Conservation (phyloP, 2,329 filamentous ascomycete genomes). For the Xylariaceae sp. region DNA sequence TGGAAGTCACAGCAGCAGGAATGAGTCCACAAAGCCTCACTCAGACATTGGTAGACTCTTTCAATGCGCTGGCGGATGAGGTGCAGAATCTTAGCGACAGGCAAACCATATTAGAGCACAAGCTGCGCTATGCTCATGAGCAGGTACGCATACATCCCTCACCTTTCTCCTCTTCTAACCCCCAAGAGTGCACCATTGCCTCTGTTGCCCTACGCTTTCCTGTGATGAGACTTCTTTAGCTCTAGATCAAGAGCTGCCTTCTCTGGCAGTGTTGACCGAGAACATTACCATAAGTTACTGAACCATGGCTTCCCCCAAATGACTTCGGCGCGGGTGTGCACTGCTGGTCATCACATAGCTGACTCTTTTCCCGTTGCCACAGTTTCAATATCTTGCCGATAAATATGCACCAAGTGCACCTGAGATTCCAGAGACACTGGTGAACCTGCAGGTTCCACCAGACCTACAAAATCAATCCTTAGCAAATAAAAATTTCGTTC, state of each 20-base stretch:
- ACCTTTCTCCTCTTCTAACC: neutral
- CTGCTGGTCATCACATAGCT: too few species aligned
- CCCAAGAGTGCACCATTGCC: slow-evolving; percentile 14
- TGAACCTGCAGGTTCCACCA: slow-evolving; percentile 62
- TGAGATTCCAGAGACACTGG: slow-evolving; percentile 63
- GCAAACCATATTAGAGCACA: slow-evolving; percentile 63
- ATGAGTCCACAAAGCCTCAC: slow-evolving; percentile 43
- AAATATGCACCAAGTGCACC: slow-evolving; percentile 63
- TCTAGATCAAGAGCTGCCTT: slow-evolving; percentile 75
- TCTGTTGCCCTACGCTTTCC: slow-evolving; percentile 7
- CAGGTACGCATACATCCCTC: slow-evolving; percentile 48
- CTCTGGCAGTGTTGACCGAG: slow-evolving; percentile 56
- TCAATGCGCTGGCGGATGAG: slow-evolving; percentile 61
- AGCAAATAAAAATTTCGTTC: slow-evolving; percentile 47
- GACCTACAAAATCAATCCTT: slow-evolving; percentile 42
- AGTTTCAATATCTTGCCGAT: slow-evolving; percentile 64
- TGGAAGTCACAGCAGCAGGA: too few species aligned
- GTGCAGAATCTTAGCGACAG: slow-evolving; percentile 60
- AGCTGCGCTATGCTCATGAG: slow-evolving; percentile 62
- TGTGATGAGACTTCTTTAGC: slow-evolving; percentile 59
- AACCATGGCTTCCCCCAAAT: slow-evolving; percentile 14
- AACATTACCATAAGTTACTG: slow-evolving; percentile 40
- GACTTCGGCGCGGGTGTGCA: neutral
- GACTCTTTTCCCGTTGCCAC: neutral
- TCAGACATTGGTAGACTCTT: slow-evolving; percentile 59